Percentiles rank a stretch among this genome's conserved stretches.
These are phyloP conservation scores for Hemileccinum rubropunctum DNA, from an alignment of 768 basidiomycete species.

Conservation along the genomic window DNA sequence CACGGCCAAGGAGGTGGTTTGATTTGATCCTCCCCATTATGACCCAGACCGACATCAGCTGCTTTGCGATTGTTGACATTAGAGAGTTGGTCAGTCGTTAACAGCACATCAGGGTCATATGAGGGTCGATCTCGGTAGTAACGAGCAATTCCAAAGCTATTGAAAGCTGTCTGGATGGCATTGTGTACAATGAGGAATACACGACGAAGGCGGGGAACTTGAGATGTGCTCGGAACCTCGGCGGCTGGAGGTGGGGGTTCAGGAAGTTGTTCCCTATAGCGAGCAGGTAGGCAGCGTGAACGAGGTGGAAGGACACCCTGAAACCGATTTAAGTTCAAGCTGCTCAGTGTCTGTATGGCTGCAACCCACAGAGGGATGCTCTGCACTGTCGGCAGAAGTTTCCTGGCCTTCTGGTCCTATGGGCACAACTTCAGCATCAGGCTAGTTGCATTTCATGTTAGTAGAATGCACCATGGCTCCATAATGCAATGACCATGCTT, in stretches of 20 bases:
- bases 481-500: no score
- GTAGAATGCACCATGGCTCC: no score
- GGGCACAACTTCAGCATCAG: no score
- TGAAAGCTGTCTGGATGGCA: background rate
- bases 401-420: no score
- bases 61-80: background rate
- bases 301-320: background rate
- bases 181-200: background rate
- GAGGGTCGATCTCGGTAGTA: background rate
- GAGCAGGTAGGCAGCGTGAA: background rate
- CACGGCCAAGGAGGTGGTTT: background rate
- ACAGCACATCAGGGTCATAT: background rate
- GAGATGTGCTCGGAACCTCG: background rate
- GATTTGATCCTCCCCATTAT: background rate
- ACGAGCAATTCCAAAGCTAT: background rate
- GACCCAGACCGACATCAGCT: background rate
- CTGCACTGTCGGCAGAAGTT: no score
- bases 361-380: no score
- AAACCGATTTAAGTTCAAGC: no score
- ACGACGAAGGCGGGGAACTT: background rate
- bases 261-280: background rate
- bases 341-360: no score
- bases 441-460: no score
- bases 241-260: background rate
- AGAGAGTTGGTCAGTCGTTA: background rate